Percentiles rank a stretch among this genome's conserved stretches.
These are phyloP conservation scores for Ascochyta viciae-villosae DNA, from an alignment of 2,329 filamentous ascomycete species.

Conservation along the genomic window DNA sequence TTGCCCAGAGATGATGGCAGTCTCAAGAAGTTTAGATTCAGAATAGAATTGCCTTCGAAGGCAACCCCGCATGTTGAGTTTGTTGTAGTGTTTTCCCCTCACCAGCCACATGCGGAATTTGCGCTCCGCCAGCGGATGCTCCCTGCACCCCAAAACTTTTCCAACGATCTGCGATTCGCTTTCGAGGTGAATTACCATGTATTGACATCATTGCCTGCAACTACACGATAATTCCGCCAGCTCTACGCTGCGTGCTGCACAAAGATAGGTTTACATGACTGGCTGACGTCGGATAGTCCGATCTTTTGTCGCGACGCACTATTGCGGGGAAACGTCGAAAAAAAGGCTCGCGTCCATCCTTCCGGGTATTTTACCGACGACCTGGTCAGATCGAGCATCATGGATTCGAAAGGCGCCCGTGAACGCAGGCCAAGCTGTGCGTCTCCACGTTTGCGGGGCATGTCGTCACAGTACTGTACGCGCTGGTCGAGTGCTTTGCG, in stretches of 20 bases:
- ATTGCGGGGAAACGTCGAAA: not conserved
- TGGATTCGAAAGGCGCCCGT: not conserved
- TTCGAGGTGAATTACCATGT: not conserved
- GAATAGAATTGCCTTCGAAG: too few relatives aligned
- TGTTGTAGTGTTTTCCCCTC: not conserved
- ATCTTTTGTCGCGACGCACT: too few relatives aligned
- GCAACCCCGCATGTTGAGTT: not conserved
- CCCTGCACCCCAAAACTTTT: not conserved
- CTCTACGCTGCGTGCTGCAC: not conserved
- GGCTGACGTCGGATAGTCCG: too few relatives aligned
- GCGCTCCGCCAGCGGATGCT: not conserved
- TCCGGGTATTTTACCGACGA: slow-evolving; percentile 7
- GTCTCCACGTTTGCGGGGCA: slow-evolving; percentile 7
- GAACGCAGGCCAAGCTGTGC: slow-evolving; percentile 3
- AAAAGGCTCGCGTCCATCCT: not conserved
- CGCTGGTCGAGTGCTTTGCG: not conserved
- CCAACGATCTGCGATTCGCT: not conserved
- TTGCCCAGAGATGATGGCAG: too few relatives aligned
- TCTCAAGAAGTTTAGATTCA: too few relatives aligned
- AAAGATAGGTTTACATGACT: too few relatives aligned
- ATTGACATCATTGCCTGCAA: not conserved
- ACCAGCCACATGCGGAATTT: not conserved
- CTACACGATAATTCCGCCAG: not conserved
- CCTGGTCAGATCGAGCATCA: not conserved
- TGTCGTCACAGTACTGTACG: slow-evolving; percentile 7